Evolutionary conservation across 371 early-diverging fungal species (phyloP).

Genomic region (Lichtheimia ramosa): DNA sequence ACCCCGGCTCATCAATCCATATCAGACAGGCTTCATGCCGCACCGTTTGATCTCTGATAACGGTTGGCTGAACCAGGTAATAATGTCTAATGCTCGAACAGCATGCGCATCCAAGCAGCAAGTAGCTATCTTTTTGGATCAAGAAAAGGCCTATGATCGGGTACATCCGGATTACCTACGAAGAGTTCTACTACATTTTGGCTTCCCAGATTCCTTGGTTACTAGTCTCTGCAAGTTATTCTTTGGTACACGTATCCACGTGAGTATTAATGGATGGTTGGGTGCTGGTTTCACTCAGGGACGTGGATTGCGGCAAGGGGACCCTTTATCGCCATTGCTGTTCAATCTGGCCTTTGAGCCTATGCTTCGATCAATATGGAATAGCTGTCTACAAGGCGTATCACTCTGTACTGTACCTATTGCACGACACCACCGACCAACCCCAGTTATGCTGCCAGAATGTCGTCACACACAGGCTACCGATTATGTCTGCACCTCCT

Average conservation of each 20-base stretch:
- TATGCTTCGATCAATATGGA: slow-evolving; percentile 9
- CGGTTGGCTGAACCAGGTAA: background rate
- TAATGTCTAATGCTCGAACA: slow-evolving; percentile 1
- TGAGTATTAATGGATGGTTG: slow-evolving; percentile 24
- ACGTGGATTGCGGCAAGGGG: slow-evolving; percentile 23
- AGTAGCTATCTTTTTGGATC: slow-evolving; percentile 4
- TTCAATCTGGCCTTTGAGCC: slow-evolving; percentile 37
- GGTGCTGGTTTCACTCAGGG: slow-evolving; percentile 9
- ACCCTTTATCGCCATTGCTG: slow-evolving; percentile 25
- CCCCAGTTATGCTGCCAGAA: too few relatives aligned
- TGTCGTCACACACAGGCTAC: too few relatives aligned
- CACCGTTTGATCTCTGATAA: slow-evolving; percentile 16
- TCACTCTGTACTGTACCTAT: too few relatives aligned
- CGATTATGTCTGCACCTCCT: too few relatives aligned
- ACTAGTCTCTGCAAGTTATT: slow-evolving; percentile 10
- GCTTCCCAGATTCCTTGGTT: background rate
- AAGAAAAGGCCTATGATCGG: slow-evolving; percentile 15
- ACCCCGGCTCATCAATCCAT: slow-evolving; percentile 4
- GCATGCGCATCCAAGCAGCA: background rate
- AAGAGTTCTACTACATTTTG: background rate
- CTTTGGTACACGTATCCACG: slow-evolving; percentile 14
- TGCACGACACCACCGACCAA: too few relatives aligned
- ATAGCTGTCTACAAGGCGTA: too few relatives aligned
- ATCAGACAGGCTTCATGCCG: slow-evolving; percentile 19
- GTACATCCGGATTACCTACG: slow-evolving; percentile 15